Base-by-base conservation (phyloP, 305 asterid species). In the Coffea humblotiana region DNA sequence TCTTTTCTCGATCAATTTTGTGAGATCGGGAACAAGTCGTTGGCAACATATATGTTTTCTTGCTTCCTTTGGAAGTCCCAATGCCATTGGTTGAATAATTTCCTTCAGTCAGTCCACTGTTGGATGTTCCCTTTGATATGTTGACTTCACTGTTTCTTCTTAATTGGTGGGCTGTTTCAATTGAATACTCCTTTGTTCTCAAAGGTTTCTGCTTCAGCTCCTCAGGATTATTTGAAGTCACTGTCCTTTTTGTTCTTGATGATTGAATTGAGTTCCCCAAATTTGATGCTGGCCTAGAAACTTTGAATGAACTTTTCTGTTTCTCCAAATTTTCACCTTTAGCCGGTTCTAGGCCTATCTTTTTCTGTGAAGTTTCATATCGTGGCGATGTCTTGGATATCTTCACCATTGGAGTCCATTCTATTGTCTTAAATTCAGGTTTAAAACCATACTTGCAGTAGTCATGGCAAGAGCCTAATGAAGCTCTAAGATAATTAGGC, bases 401-500 rank as follows among this genome's bases (percentile, higher is more conserved):
- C 47, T 72, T 78, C 16, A 78, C 76, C 37, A 72, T 43, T 13
- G 81, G 77, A 32, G 72, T 73, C 78, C 68, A 65, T 65, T 84
- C 48, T 54, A 54, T 70, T n/a, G 72, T 32, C 11, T 78, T 49
- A 56, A 29, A n/a, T 2, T 80, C 80, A 52, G 48, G 87, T 72
- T 69, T 86, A 21, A 12, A 8, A 3, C 95, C 92, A 49, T 73
- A 82, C 74, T 92, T 92, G 82, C 97, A 90, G 69, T 74, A 18
- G 80, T 92, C 97, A 43, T 89, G 97, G 86, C 95, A 88, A 15
- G 97, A 89, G 64, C 91, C 89, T 14, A 66, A 79, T 29, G 91
- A 89, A 49, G 89, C 80, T 82, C 80, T 79, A 73, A 89, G 92
- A 77, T 90, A 86, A 71, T 87, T 84, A 51, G 95, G 92, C 71